A percentile compares a stretch with the other conserved stretches of the same genome.
phyloP scores from a whole-genome alignment of 106 monocot species.

The Allium cepa region DNA sequence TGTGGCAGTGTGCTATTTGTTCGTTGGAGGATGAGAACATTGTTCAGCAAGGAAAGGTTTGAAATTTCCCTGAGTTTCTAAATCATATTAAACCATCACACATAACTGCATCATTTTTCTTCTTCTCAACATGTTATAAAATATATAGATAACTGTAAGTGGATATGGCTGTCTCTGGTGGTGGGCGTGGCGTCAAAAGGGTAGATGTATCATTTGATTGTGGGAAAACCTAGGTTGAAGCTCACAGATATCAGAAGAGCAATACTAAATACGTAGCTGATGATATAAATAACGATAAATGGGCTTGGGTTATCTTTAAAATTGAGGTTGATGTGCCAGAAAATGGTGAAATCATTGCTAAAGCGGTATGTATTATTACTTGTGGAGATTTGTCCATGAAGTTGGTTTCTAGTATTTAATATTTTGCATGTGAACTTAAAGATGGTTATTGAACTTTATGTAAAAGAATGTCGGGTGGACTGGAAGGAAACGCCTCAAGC shows the following conservation, averaged over 20 bases:
- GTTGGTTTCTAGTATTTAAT: too few relatives aligned
- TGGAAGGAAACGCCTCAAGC: too few relatives aligned
- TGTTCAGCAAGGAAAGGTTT: constrained; percentile 43
- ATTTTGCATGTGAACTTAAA: too few relatives aligned
- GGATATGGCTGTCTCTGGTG: constrained; percentile 82
- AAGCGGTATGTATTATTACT: constrained; percentile 46
- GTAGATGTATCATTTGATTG: constrained; percentile 80
- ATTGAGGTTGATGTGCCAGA: constrained; percentile 40
- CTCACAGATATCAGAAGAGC: constrained; percentile 38
- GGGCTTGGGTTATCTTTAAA: constrained; percentile 74
- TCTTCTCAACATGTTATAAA: too few relatives aligned
- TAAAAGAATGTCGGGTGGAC: too few relatives aligned
- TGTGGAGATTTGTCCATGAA: too few relatives aligned
- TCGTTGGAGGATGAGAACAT: constrained; percentile 72
- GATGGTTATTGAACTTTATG: too few relatives aligned
- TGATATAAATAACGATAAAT: constrained; percentile 44
- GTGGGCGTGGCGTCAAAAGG: constrained; percentile 89
- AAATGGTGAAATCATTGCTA: constrained; percentile 54
- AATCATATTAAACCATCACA: too few relatives aligned
- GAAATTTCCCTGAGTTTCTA: too few relatives aligned
- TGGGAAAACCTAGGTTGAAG: constrained; percentile 68
- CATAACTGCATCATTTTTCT: too few relatives aligned
- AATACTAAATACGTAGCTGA: constrained; percentile 34
- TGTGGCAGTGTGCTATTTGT: constrained; percentile 91
- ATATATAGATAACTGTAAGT: constrained; percentile 31